Conservation (phyloP, 2,329 filamentous ascomycete genomes). For the Pseudodiploospora longispora region DNA sequence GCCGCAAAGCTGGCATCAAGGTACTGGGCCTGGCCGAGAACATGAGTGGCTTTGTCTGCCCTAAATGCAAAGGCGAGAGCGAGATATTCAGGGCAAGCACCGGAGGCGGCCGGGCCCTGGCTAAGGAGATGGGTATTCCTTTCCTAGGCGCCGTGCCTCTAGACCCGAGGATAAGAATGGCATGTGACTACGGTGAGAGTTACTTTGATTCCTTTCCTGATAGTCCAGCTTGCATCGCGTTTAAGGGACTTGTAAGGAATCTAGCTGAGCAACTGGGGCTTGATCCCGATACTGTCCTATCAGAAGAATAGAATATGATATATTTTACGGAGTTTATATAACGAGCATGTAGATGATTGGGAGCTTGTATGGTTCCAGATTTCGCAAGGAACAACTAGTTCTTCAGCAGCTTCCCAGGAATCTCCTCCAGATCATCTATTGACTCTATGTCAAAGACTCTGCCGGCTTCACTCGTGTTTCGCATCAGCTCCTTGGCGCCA, state of each 20-base stretch:
- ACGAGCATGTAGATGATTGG: no score
- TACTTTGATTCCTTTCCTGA: constrained; percentile 93
- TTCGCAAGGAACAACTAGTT: no score
- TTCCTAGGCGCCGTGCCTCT: constrained; percentile 87
- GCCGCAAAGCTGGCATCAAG: constrained; percentile 82
- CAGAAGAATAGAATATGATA: constrained; percentile 25
- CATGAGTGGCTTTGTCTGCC: constrained; percentile 96
- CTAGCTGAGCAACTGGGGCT: constrained; percentile 60
- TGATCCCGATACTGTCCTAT: constrained; percentile 45
- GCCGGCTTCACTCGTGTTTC: constrained; percentile 85
- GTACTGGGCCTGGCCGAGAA: constrained; percentile 92
- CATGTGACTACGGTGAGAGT: constrained; percentile 94
- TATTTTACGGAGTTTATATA: no score
- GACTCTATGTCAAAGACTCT: constrained; percentile 78
- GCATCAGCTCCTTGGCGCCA: constrained; percentile 90
- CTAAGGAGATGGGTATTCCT: constrained; percentile 77
- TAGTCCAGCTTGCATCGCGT: constrained; percentile 77
- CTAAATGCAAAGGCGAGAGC: constrained; percentile 72
- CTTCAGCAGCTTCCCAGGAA: constrained; percentile 54
- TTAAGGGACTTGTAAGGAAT: constrained; percentile 70
- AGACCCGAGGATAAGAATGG: constrained; percentile 90
- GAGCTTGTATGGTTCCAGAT: no score
- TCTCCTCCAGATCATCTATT: constrained; percentile 72
- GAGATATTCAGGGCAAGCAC: constrained; percentile 91
- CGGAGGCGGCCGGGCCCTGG: constrained; percentile 72